Base-by-base conservation (phyloP, 2,329 filamentous ascomycete genomes). In the Colletotrichum gigasporum region DNA sequence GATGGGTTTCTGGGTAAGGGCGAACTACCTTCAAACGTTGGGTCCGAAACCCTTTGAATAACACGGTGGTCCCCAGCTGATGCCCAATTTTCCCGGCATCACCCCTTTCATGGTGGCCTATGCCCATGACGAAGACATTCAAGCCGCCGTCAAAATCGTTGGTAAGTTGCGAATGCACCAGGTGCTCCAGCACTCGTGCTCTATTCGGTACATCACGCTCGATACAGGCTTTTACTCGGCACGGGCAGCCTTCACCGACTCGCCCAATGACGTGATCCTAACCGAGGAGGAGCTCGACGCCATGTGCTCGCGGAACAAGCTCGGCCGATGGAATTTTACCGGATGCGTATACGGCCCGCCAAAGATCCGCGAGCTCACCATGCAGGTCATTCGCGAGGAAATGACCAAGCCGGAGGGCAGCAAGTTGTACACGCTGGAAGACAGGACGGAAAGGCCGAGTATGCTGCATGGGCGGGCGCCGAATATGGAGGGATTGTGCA, bases 71-170 rank as follows among this genome's bases (percentile, higher is more conserved):
- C 44, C 44, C 26, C 26, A 47, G 48, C 74, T 87, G 30, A 86
- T 86, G 83, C 79, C 80, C 2, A 83, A 84, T 45, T 82, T 82
- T 0, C 81, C 78, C 11, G 82, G 80, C 3, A 80, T 82, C 63
- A 79, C 83, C 51, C 44, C 60, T 2, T 63, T 51, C 45, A 47
- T 51, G 52, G 48, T 63, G 12, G 57, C 44, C 2, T 57, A 51
- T 35, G 69, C 69, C 35, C 66, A 65, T 9, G 70, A 72, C 53
- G 67, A 69, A 22, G 70, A 68, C 20, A 59, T 63, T 4, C 45
- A 35, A n/a, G 18, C 37, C 5, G 70, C 69, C 24, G 70, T 76
- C 3, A 69, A 79, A 26, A 73, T 76, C 52, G 77, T 78, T 28
- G 73, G 74, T 0, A 76, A 76, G 2, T 62, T 79, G 20, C 71